Base-by-base conservation (phyloP, 352 stramenopile species). In the Phytophthora colocasiae region DNA sequence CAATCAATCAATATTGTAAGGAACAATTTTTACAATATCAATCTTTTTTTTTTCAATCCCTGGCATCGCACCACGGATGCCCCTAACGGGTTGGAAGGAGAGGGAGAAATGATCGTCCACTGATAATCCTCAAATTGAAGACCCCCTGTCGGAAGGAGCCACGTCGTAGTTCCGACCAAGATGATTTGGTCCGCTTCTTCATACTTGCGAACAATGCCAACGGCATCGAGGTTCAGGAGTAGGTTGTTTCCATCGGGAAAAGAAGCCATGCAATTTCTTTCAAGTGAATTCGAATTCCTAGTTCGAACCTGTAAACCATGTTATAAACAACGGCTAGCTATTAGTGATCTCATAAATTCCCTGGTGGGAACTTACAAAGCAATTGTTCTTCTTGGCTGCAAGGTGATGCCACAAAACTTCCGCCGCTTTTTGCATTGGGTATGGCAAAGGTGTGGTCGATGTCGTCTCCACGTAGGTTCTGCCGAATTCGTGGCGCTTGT, bases 121-220 rank as follows among this genome's bases (percentile, higher is more conserved):
- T 63, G 66, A 9, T 64, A 58, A 38, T 77, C 69, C 44, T 69
- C 58, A 39, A 77, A 77, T 49, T 66, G 57, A 44, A 70, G 52
- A 6, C 64, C 58, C 14, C 53, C 65, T 27, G 69, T 72, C 1
- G 58, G 58, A 36, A 77, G 64, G 10, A 77, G 63, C 48, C 66
- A 65, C 24, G 58, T 61, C 6, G 63, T 67, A 34, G 58, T 58
- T 27, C 64, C 51, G 4, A 77, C 58, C 19, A 77, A 29, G 17
- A 71, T n/a, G n/a, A 73, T 34, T 24, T 51, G 64, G 24, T 67
- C 48, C 14, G 22, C 46, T 54, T 73, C 69, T 26, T 77, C 51
- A 38, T 58, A 67, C 44, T 64, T 77, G 36, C 45, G 65, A 45
- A 71, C 31, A 17, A 70, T 67, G 19, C 73, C 68, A n/a, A 77